A percentile compares a stretch with the other conserved stretches of the same genome.
phyloP scores from a whole-genome alignment of 306 rosid species.

The Ochetophila trinervis region DNA sequence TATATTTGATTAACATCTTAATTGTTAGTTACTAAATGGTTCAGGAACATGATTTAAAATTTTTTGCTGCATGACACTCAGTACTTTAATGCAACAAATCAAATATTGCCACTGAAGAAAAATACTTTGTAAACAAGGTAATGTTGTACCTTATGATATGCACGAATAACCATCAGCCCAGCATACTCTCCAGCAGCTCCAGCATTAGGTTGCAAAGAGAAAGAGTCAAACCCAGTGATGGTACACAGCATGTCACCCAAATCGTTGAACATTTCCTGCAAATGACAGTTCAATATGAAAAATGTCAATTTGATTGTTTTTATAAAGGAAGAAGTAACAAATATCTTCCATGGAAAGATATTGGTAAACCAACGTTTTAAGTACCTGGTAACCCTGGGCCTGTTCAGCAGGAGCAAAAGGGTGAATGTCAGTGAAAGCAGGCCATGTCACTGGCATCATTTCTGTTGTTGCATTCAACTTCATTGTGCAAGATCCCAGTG shows the following conservation, averaged over 20 bases:
- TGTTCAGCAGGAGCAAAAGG: slow-evolving; percentile 94
- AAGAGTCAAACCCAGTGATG: slow-evolving; percentile 95
- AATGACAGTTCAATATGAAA: slow-evolving; percentile 17
- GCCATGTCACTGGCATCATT: slow-evolving; percentile 99
- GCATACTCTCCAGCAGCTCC: slow-evolving; percentile 99
- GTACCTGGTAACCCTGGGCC: slow-evolving; percentile 93
- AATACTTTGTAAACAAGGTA: slow-evolving; percentile 11
- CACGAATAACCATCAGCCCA: slow-evolving; percentile 99
- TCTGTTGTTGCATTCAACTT: slow-evolving; percentile 95
- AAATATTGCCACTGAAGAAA: background rate
- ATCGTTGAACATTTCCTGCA: slow-evolving; percentile 88
- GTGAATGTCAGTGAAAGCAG: slow-evolving; percentile 71
- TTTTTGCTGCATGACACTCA: background rate
- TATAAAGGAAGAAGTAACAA: slow-evolving; percentile 27
- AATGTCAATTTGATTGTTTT: slow-evolving; percentile 23
- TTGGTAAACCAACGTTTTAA: slow-evolving; percentile 6
- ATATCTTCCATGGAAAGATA: slow-evolving; percentile 10
- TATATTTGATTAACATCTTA: background rate
- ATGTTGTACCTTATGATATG: slow-evolving; percentile 74
- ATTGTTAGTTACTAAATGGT: background rate
- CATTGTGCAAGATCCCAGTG: slow-evolving; percentile 98
- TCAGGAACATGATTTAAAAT: too few species aligned
- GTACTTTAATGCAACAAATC: background rate
- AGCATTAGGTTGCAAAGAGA: slow-evolving; percentile 99
- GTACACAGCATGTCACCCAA: slow-evolving; percentile 83